These are phyloP conservation scores for Fomitopsis pinicola DNA, from an alignment of 1,284 basidiomycete genomes.

Conservation along the genomic window DNA sequence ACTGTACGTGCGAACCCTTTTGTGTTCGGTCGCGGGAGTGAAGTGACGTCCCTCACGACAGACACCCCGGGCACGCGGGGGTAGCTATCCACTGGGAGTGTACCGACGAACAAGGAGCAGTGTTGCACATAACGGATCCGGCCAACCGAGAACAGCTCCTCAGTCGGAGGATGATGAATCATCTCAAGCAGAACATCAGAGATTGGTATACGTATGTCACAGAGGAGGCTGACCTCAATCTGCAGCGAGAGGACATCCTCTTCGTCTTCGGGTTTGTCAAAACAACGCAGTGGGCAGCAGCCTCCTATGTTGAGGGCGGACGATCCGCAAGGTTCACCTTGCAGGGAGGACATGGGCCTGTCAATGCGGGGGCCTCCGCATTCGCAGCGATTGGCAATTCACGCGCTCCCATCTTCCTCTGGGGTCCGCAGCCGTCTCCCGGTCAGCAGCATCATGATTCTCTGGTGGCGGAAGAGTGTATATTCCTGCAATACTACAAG, in stretches of 20 bases:
- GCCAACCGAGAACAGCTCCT: constrained; percentile 12
- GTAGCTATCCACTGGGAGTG: constrained; percentile 15
- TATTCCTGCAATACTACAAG: constrained; percentile 22
- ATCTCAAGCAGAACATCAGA: constrained; percentile 16
- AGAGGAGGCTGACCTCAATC: constrained; percentile 6
- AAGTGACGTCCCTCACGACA: not conserved
- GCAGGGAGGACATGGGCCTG: constrained; percentile 6
- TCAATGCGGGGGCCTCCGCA: constrained; percentile 8
- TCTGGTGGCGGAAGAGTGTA: not conserved
- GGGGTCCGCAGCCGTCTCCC: not conserved
- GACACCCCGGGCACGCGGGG: not conserved
- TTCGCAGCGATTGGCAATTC: not conserved
- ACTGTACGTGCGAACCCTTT: not conserved
- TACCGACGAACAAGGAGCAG: constrained; percentile 17
- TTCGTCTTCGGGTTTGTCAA: constrained; percentile 20
- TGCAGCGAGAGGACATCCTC: constrained; percentile 15
- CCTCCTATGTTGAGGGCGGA: constrained; percentile 13
- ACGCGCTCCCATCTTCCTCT: not conserved
- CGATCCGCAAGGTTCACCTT: constrained; percentile 11
- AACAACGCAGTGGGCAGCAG: constrained; percentile 22
- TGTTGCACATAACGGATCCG: constrained; percentile 14
- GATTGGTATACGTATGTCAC: constrained; percentile 16
- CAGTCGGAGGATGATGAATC: constrained; percentile 7
- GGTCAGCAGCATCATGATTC: not conserved
- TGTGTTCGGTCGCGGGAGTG: not conserved